Evolutionary conservation across 176 grass and related monocot genomes (phyloP).

Genomic region (Cocos nucifera): DNA sequence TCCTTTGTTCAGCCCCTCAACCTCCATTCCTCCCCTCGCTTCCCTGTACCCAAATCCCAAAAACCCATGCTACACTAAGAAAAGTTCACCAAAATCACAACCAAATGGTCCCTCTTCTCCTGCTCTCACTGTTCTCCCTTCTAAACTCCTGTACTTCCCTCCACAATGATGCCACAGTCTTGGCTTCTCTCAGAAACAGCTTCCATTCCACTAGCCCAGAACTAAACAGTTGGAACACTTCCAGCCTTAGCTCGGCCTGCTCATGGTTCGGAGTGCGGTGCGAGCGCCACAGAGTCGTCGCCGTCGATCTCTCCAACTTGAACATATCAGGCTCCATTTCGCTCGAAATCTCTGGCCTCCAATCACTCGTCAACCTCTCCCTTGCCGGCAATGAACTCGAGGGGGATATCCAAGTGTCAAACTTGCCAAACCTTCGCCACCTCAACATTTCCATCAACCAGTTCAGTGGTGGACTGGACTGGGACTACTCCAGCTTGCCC

Average conservation of each 20-base stretch:
- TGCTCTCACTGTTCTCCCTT: constrained; percentile 2
- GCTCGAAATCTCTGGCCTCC: constrained; percentile 25
- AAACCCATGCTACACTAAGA: no score
- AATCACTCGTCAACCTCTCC: constrained; percentile 48
- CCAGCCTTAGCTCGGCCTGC: constrained; percentile 51
- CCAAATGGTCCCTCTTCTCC: not conserved
- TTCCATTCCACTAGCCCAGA: constrained; percentile 26
- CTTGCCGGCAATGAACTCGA: constrained; percentile 69
- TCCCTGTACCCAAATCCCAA: not conserved
- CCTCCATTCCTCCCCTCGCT: constrained; percentile 7
- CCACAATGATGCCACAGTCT: constrained; percentile 39
- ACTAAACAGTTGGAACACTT: constrained; percentile 40
- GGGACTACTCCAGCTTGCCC: constrained; percentile 46
- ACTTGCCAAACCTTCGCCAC: constrained; percentile 36
- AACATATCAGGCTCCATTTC: constrained; percentile 57
- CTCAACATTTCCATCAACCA: constrained; percentile 75
- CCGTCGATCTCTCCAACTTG: constrained; percentile 56
- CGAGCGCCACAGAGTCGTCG: constrained; percentile 38
- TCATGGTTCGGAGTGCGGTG: constrained; percentile 69
- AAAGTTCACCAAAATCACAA: no score
- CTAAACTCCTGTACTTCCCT: constrained; percentile 9
- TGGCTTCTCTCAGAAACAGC: constrained; percentile 40
- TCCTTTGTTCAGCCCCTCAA: constrained; percentile 14
- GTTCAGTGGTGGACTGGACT: constrained; percentile 54
- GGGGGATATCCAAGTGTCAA: constrained; percentile 24